Evolutionary conservation across 176 grass and related monocot species (phyloP), one percentile per base, ranked within the genome.

Genomic region (Rhipidocladum racemiflorum): DNA sequence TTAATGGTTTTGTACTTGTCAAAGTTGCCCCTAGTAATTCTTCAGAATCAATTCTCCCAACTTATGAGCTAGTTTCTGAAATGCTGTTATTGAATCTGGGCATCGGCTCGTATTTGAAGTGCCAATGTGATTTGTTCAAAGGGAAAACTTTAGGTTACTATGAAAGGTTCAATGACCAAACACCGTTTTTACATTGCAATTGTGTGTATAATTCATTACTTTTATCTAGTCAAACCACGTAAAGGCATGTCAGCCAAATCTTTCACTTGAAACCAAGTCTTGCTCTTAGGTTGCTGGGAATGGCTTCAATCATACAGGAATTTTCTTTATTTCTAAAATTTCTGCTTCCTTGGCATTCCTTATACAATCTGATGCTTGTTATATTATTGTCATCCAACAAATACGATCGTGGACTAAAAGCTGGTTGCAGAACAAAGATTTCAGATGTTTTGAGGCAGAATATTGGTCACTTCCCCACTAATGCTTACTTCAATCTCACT

Each of bases 401-500:
- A 38, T 54, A 84, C 62, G 48, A 57, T 60, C 39, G 13, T 79
- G 20, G 13, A 84, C 54, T 83, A 70, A 77, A 82, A 54, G 5
- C 48, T 73, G 8, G 35, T 20, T 76, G 65, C 43, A 48, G 67
- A 54, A 61, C 57, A 62, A 54, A 59, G 30, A 42, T 83, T 56
- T 23, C 44, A 70, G 44, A 87, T 72, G 60, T 32, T 89, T 70
- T 79, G 75, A 81, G 78, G 34, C 83, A 82, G 81, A 89, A 82
- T 89, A 86, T 67, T 63, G 29, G 46, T 66, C 44, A 79, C 67
- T 85, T 94, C 64, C 42, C 60, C 64, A 38, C 16, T 55, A 17
- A 60, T 69, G 61, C 69, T 85, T 66, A 92, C 87, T 90, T 92
- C 24, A 80, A 69, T 88, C 78, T 67, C 88, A 92, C 87, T 95